A percentile compares a stretch with the other conserved stretches of the same genome.
These are phyloP conservation scores for Debaryomyces castellii DNA, from an alignment of 805 yeast genomes.

Conservation along the genomic window DNA sequence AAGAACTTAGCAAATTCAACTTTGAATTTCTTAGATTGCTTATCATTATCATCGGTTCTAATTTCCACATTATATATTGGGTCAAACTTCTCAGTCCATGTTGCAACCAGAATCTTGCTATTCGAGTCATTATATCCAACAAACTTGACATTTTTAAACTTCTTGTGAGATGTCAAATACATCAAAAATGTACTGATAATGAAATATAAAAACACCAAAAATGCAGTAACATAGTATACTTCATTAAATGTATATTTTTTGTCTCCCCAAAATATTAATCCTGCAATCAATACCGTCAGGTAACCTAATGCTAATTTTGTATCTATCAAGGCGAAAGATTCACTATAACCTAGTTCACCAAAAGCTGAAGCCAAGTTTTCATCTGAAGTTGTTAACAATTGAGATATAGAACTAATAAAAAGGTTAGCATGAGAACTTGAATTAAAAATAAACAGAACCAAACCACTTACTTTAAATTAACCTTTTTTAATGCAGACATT, in stretches of 20 bases:
- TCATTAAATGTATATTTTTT: slow-evolving; percentile 48
- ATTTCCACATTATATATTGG: slow-evolving; percentile 43
- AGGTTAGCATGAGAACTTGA: not conserved
- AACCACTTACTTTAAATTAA: slow-evolving; percentile 23
- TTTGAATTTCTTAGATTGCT: slow-evolving; percentile 11
- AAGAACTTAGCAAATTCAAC: slow-evolving; percentile 44
- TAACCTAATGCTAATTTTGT: slow-evolving; percentile 50
- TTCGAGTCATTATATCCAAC: slow-evolving; percentile 37
- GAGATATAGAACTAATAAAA: slow-evolving; percentile 40
- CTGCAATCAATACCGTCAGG: slow-evolving; percentile 46
- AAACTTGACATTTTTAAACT: slow-evolving; percentile 47
- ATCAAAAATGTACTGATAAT: slow-evolving; percentile 31
- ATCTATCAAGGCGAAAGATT: slow-evolving; percentile 47
- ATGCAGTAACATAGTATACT: slow-evolving; percentile 30
- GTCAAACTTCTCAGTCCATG: slow-evolving; percentile 44
- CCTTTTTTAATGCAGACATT: slow-evolving; percentile 19
- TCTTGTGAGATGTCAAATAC: slow-evolving; percentile 28
- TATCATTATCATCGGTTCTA: slow-evolving; percentile 23
- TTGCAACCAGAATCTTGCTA: slow-evolving; percentile 36
- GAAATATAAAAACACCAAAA: slow-evolving; percentile 38
- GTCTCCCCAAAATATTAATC: slow-evolving; percentile 45
- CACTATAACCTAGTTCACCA: slow-evolving; percentile 44
- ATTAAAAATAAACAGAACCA: not conserved
- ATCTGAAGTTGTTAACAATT: slow-evolving; percentile 50
- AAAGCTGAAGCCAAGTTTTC: slow-evolving; percentile 45